phyloP scores from a whole-genome alignment of 192 early-diverging fungal genomes.

The Linnemannia elongata region DNA sequence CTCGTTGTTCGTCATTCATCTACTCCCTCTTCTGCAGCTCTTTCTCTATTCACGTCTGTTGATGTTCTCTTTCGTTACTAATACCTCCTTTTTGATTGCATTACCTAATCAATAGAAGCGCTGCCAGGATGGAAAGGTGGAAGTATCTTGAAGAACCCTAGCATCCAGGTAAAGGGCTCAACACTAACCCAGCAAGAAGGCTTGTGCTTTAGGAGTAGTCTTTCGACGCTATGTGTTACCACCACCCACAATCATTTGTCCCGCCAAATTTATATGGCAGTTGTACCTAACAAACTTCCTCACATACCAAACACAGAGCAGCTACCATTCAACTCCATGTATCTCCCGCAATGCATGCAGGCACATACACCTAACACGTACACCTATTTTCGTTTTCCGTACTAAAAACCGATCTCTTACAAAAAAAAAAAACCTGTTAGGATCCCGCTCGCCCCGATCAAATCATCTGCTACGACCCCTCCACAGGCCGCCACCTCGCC shows the following conservation, averaged over 20 bases:
- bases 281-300: no score
- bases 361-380: not conserved
- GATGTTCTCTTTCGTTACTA: not conserved
- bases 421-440: constrained; percentile 27
- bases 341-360: not conserved
- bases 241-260: no score
- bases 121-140: constrained; percentile 65
- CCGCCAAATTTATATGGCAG: no score
- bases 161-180: constrained; percentile 54
- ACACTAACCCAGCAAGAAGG: not conserved
- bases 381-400: not conserved
- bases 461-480: constrained; percentile 89
- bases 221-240: no score
- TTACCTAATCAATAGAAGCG: constrained; percentile 46
- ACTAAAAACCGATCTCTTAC: not conserved
- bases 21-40: no score
- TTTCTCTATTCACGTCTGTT: not conserved
- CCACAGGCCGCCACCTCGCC: constrained; percentile 82
- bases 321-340: no score
- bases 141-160: constrained; percentile 60
- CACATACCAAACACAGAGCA: no score
- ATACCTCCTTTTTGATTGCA: not conserved
- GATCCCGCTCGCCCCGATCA: constrained; percentile 60
- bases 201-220: not conserved
- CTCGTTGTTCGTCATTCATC: not conserved